phyloP scores from a whole-genome alignment of 805 yeast species.

The Saturnispora saitoi region DNA sequence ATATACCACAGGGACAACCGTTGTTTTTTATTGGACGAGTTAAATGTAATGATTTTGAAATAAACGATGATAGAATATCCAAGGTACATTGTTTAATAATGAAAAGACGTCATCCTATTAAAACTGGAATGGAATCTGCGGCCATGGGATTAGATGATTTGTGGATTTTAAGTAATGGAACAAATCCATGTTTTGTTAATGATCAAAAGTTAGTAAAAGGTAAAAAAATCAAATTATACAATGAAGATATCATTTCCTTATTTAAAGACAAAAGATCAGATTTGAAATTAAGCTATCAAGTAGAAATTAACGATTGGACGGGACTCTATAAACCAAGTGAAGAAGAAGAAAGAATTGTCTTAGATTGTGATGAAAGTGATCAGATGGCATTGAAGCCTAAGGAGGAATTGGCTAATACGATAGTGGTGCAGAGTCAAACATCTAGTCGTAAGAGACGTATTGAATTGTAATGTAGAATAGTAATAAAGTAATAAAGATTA shows the following conservation, averaged over 20 bases:
- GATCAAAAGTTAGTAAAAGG: constrained; percentile 50
- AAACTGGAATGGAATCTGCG: constrained; percentile 35
- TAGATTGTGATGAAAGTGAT: constrained; percentile 5
- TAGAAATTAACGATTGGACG: constrained; percentile 49
- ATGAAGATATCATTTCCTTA: constrained; percentile 59
- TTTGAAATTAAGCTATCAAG: constrained; percentile 45
- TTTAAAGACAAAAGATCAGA: constrained; percentile 51
- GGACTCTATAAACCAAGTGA: constrained; percentile 34
- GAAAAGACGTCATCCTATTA: constrained; percentile 53
- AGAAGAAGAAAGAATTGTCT: not conserved
- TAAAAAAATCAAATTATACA: constrained; percentile 48
- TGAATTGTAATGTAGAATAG: constrained; percentile 1
- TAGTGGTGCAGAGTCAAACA: not conserved
- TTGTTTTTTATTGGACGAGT: constrained; percentile 70
- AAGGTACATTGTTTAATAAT: constrained; percentile 70
- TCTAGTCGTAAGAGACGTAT: constrained; percentile 3
- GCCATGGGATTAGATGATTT: constrained; percentile 64
- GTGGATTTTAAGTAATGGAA: constrained; percentile 73
- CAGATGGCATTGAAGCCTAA: constrained; percentile 7
- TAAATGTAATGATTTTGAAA: constrained; percentile 48
- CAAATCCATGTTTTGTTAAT: constrained; percentile 73
- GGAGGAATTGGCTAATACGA: constrained; percentile 5
- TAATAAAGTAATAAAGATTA: not conserved
- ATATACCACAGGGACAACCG: constrained; percentile 58
- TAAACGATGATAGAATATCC: constrained; percentile 71